Evolutionary conservation across 2,329 filamentous ascomycete genomes (phyloP), one percentile per base, ranked within the genome.

Genomic region (Aspergillus pseudotamarii): DNA sequence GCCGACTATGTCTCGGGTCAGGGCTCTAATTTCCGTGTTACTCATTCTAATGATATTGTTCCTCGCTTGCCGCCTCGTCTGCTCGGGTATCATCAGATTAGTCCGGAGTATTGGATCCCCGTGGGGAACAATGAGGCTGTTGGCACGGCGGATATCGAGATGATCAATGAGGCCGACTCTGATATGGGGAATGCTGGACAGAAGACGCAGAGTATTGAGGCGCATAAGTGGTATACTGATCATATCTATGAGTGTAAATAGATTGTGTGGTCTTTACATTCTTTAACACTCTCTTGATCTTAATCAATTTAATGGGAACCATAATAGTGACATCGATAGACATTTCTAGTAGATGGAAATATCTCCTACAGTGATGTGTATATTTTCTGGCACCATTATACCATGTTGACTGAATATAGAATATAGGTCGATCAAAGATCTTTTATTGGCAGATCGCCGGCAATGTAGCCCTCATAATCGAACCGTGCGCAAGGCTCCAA

Each of bases 31-130:
- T 80, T 73, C 65, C 76, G 79, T 23, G 70, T 76, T 55, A 80
- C 78, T 0, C 79, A 80, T 60, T 69, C 70, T 2, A 66, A 78
- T 30, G 79, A 81, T 55, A 68, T 76, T 12, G 76, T 81, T 2
- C 78, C 79, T 32, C 75, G 76, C 23, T 58, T 80, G 16, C 79
- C 79, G 0, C 76, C 76, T 1, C 67, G 67, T n/a, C 26, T 45
- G 6, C 64, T 73, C 12, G 76, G 75, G 1, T 80, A 70, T 60
- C 71, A 68, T 23, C 78, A 80, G 55, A 65, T 71, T n/a, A 77
- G 74, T 30, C 78, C 78, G 0, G 78, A 81, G 64, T 80, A 78
- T 63, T 81, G 77, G 77, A 77, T 80, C 57, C 78, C 74, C 12
- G 74, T 72, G 26, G 71, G 64, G 6, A 67, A 72, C 46, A 55